Percentiles rank a stretch among this genome's conserved stretches.
phyloP scores from a whole-genome alignment of 345 rosid species.

The Clarkia xantiana region DNA sequence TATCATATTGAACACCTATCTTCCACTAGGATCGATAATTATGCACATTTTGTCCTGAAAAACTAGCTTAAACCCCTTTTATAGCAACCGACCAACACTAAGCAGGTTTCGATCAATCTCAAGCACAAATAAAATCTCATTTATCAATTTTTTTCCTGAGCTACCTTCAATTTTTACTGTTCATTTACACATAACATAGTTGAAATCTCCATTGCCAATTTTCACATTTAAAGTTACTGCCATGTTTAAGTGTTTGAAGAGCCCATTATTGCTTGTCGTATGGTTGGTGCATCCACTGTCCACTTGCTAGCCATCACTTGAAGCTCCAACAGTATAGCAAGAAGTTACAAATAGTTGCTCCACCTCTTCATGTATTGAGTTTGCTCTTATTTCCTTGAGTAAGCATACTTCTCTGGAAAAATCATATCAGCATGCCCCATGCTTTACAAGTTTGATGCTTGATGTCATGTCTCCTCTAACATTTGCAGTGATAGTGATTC shows the following conservation, averaged over 20 bases:
- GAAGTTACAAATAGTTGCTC: not conserved
- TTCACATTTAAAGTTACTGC: not conserved
- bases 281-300: not conserved
- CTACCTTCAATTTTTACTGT: not conserved
- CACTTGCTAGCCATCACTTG: not conserved
- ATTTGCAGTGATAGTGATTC: not conserved
- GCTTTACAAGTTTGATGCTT: not conserved
- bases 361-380: no score
- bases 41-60: not conserved
- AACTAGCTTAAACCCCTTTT: not conserved
- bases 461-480: not conserved
- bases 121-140: not conserved
- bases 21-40: not conserved
- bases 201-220: not conserved
- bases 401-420: not conserved
- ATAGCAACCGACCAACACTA: not conserved
- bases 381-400: not conserved
- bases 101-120: not conserved
- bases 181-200: not conserved
- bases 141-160: not conserved
- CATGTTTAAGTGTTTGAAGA: not conserved
- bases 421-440: not conserved
- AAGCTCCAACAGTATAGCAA: not conserved
- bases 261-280: no score
- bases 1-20: not conserved